These are phyloP conservation scores for Phtheirospermum japonicum DNA, from an alignment of 257 asterid genomes.

Conservation along the genomic window DNA sequence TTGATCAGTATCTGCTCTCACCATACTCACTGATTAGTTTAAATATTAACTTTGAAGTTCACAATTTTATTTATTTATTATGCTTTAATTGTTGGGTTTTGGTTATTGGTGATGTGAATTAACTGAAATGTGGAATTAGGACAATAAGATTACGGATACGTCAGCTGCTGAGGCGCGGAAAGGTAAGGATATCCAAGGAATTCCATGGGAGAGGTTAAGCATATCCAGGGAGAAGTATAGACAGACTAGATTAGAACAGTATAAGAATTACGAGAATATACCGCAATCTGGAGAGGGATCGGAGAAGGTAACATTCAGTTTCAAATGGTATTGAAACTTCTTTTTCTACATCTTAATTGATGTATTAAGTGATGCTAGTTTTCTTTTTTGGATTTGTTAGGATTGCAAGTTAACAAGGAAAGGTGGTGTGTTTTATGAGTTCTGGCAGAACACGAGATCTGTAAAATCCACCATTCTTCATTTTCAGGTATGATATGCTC, in stretches of 20 bases:
- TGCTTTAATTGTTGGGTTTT: not conserved
- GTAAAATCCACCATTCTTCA: constrained; percentile 56
- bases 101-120: constrained; percentile 12
- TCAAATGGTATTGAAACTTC: constrained; percentile 7
- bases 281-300: constrained; percentile 51
- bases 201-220: constrained; percentile 57
- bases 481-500: constrained; percentile 40
- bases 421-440: constrained; percentile 49
- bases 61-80: not conserved
- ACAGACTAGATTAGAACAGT: constrained; percentile 51
- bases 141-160: constrained; percentile 46
- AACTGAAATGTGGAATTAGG: constrained; percentile 37
- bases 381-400: constrained; percentile 23
- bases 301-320: constrained; percentile 35
- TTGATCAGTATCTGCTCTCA: constrained; percentile 21
- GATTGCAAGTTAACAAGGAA: constrained; percentile 50
- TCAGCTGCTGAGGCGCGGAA: constrained; percentile 48
- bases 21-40: no score
- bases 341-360: not conserved
- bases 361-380: not conserved
- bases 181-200: constrained; percentile 58
- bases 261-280: constrained; percentile 52
- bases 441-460: constrained; percentile 58
- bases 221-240: constrained; percentile 50
- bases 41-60: no score